phyloP scores from a whole-genome alignment of 805 yeast species.

The Blastobotrys parvus region DNA sequence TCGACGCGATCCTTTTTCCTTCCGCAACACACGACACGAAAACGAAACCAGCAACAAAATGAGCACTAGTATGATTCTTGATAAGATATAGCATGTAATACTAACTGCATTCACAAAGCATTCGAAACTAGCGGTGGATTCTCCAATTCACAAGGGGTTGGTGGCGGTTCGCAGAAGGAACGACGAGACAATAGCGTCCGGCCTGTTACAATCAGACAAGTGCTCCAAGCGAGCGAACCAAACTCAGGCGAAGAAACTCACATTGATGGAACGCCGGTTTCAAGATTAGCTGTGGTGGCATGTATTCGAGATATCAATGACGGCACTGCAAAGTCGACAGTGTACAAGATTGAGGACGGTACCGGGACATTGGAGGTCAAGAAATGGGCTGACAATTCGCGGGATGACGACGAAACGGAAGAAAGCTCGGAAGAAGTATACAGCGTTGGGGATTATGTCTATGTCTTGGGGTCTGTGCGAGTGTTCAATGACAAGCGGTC shows the following conservation, averaged over 20 bases:
- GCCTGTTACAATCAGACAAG: constrained; percentile 61
- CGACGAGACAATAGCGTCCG: constrained; percentile 15
- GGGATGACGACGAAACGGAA: constrained; percentile 23
- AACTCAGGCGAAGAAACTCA: constrained; percentile 40
- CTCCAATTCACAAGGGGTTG: constrained; percentile 5
- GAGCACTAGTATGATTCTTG: too few relatives aligned
- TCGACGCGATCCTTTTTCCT: too few relatives aligned
- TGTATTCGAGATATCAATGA: constrained; percentile 42
- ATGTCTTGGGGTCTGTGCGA: constrained; percentile 37
- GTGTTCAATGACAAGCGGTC: constrained; percentile 45
- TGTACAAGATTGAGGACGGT: constrained; percentile 54
- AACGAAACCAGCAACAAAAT: too few relatives aligned
- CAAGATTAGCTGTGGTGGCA: constrained; percentile 49
- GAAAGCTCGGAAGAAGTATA: constrained; percentile 23
- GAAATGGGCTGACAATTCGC: constrained; percentile 37
- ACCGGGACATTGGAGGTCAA: constrained; percentile 52
- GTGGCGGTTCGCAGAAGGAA: background rate
- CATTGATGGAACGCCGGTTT: constrained; percentile 46
- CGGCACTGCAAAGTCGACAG: constrained; percentile 34
- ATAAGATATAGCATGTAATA: too few relatives aligned
- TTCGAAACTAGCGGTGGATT: constrained; percentile 9
- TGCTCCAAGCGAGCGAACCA: constrained; percentile 45
- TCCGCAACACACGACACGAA: too few relatives aligned
- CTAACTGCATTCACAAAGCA: background rate
- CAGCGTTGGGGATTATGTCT: constrained; percentile 40